Evolutionary conservation across 2,329 filamentous ascomycete genomes (phyloP).

Genomic region (Lasiodiplodia hormozganensis): DNA sequence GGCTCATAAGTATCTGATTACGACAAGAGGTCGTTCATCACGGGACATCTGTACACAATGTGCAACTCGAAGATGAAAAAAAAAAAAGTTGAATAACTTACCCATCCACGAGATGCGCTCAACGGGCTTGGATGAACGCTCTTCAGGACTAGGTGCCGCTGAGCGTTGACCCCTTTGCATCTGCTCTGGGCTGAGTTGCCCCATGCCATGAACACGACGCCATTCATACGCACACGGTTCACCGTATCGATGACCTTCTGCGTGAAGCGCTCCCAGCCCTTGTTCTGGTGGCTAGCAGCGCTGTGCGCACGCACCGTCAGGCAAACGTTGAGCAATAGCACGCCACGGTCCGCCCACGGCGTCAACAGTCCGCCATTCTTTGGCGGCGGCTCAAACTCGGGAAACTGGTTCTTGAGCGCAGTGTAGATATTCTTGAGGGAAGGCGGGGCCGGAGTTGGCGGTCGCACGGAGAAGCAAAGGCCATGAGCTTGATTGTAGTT

Average conservation of each 20-base stretch:
- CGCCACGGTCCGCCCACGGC: slow-evolving; percentile 92
- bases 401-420: slow-evolving; percentile 86
- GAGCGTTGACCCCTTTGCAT: slow-evolving; percentile 73
- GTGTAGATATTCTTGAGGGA: slow-evolving; percentile 95
- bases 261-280: slow-evolving; percentile 93
- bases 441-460: slow-evolving; percentile 85
- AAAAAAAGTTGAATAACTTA: slow-evolving; percentile 48
- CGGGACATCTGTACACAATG: not conserved
- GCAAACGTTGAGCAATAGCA: slow-evolving; percentile 93
- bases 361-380: slow-evolving; percentile 83
- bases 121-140: slow-evolving; percentile 94
- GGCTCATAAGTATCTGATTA: slow-evolving; percentile 27
- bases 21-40: slow-evolving; percentile 19
- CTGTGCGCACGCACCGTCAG: slow-evolving; percentile 90
- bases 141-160: slow-evolving; percentile 81
- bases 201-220: slow-evolving; percentile 97
- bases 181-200: slow-evolving; percentile 83
- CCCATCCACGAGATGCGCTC: slow-evolving; percentile 81
- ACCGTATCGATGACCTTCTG: slow-evolving; percentile 91
- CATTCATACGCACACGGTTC: slow-evolving; percentile 74
- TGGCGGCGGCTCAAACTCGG: slow-evolving; percentile 75
- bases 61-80: not conserved
- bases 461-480: slow-evolving; percentile 91
- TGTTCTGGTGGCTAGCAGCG: slow-evolving; percentile 82
- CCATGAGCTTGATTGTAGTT: slow-evolving; percentile 95